Evolutionary conservation across 148 eudicot species (phyloP), one percentile per base, ranked within the genome.

Genomic region (Rhododendron williamsianum): DNA sequence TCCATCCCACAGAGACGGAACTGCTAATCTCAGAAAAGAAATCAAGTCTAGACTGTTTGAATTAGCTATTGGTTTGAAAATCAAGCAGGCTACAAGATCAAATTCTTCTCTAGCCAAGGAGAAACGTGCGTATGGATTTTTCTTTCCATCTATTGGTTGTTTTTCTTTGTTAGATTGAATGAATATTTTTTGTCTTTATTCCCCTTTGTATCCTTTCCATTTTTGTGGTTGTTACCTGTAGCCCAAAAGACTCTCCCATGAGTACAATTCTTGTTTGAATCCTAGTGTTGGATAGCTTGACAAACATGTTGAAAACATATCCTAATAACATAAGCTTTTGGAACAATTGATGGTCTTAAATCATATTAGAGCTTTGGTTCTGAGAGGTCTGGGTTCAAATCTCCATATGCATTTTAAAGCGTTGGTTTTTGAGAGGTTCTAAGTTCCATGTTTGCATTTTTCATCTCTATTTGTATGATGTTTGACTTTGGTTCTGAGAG

Each of bases 21-120:
- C 84, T 78, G 83, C 89, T 60, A 88, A 87, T 72, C 84, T 88
- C 83, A 88, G 87, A 89, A 94, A 92, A 90, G 93, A 92, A 91
- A 92, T 93, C 63, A 93, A 89, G 87, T 91, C 87, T 43, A 92
- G 79, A 58, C 81, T 96, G 54, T 92, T 88, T 84, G 92, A 93
- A 87, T 83, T 95, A 84, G 90, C 92, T 81, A 78, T 88, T 54
- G 76, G 87, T 85, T 86, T 93, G 91, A 90, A 93, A 82, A 85
- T 83, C 71, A 92, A 89, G 92, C 87, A 89, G 84, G 82, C 41
- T 45, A 80, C 83, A 23, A 84, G 65, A 60, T 87, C 92, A 82
- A 82, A 85, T 83, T 88, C 91, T 82, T 87, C 92, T 58, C 85
- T 85, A 81, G 82, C 87, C 84, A 93, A 93, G 81, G 91, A 82